Evolutionary conservation across 768 basidiomycete species (phyloP), one percentile per base, ranked within the genome.

Genomic region (Thelephora ganbajun): DNA sequence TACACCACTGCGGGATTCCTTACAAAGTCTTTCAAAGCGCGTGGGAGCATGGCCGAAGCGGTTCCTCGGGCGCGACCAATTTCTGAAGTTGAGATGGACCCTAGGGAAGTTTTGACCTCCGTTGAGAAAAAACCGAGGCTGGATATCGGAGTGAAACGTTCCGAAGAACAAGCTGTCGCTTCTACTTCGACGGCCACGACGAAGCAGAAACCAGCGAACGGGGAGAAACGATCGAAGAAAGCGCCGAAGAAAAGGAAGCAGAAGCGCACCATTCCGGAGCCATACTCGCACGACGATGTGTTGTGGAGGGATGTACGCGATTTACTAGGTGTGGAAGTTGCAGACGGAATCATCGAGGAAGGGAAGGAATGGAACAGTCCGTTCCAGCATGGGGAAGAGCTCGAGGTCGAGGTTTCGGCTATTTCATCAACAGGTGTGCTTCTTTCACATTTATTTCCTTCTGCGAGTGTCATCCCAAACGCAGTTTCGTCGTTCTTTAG

Each of bases 221-320:
- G 49, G 49, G 37, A 44, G 44, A 20, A 57, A 53, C 52, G 56
- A 50, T 56, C 65, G 57, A 62, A 16, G 3, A 16, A 22, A 22
- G 9, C 7, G 39, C 11, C 39, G 16, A 41, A 22, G 39, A 69
- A 63, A 65, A 68, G 53, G 58, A 69, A 37, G 60, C 61, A 33
- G 54, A 61, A 57, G 48, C 54, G 58, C 22, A 45, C 56, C 2
- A 50, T 71, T 2, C 76, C 79, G 1, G 87, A 87, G 43, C 67
- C 74, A 0, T 83, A 73, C 56, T 82, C 87, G 2, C 54, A 74
- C 13, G 83, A 81, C 19, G 87, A 91, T 56, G 83, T 92, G 11
- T 64, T 86, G 23, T 78, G 74, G 63, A 74, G 70, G 44, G 90
- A 96, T 49, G 72, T 92, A 19, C 58, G 74, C 26, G 69, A 66